Conservation (phyloP, 352 stramenopile genomes). For the Blastocystis sp. region DNA sequence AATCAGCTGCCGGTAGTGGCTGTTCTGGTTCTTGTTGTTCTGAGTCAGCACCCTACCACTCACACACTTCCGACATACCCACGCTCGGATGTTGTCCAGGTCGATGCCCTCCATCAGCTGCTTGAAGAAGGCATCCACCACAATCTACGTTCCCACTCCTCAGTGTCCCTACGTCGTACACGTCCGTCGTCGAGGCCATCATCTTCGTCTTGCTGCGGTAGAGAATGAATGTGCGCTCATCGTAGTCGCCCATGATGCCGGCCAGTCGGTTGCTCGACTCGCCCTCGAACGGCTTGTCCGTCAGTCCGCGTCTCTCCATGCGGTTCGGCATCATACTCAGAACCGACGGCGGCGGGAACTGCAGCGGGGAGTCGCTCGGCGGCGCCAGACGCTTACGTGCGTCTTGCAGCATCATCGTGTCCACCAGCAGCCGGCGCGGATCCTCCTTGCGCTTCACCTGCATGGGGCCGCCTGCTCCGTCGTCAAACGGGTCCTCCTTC, state of each 20-base stretch:
- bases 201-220: conserved; percentile 50
- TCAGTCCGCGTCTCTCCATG: not conserved
- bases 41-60: conserved; percentile 1
- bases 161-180: conserved; percentile 27
- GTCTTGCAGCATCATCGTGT: not conserved
- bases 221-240: conserved; percentile 19
- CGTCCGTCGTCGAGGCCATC: not conserved
- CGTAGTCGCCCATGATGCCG: not conserved
- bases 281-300: not conserved
- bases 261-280: not conserved
- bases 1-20: conserved; percentile 14
- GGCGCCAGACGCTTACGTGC: not conserved
- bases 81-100: conserved; percentile 44
- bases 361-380: not conserved
- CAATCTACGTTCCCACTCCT: not conserved
- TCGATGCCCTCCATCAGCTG: conserved; percentile 53
- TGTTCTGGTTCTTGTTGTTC: conserved; percentile 50
- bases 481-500: not conserved
- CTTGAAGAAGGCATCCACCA: conserved; percentile 31
- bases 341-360: not conserved
- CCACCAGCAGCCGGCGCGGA: not conserved
- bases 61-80: not conserved
- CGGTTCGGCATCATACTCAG: not conserved
- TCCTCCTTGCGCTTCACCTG: not conserved
- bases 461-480: not conserved